Percentiles rank a stretch among this genome's conserved stretches.
Evolutionary conservation across 148 eudicot genomes (phyloP).

Genomic region (Nepenthes mirabilis): DNA sequence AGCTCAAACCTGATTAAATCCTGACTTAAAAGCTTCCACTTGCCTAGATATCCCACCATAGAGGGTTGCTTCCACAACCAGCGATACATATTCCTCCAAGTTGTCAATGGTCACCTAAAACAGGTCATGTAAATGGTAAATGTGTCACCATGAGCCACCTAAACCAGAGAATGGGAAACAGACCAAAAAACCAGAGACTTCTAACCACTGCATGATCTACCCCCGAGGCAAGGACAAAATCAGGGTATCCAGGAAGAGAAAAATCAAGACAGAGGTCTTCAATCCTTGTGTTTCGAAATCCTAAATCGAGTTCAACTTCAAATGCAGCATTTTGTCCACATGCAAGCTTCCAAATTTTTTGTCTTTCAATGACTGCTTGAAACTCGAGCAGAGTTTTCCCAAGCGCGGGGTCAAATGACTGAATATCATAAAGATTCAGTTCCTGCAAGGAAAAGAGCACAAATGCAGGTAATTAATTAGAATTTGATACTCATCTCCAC

Average conservation of each 20-base stretch:
- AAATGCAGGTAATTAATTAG: background rate
- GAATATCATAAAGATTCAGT: constrained; percentile 69
- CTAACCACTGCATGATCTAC: constrained; percentile 50
- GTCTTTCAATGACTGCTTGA: constrained; percentile 67
- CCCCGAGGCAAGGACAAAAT: constrained; percentile 37
- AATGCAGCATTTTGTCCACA: constrained; percentile 11
- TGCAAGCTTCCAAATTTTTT: constrained; percentile 21
- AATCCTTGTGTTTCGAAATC: constrained; percentile 45
- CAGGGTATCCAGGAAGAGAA: constrained; percentile 90
- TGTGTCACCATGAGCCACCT: background rate
- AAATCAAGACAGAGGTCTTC: constrained; percentile 88
- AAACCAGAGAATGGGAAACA: background rate
- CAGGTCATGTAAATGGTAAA: constrained; percentile 6
- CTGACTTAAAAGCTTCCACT: constrained; percentile 83
- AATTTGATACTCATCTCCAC: background rate
- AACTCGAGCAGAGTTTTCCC: constrained; percentile 67
- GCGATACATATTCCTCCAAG: constrained; percentile 64
- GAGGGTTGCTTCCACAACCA: constrained; percentile 75
- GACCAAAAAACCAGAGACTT: constrained; percentile 3
- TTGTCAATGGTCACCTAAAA: constrained; percentile 53
- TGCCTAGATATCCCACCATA: constrained; percentile 70
- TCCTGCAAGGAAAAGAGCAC: constrained; percentile 34
- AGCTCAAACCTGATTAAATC: constrained; percentile 67
- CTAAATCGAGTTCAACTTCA: constrained; percentile 12
- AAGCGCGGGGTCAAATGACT: constrained; percentile 74